Base-by-base conservation (phyloP, 2,329 filamentous ascomycete species). In the Aspergillus sp. region DNA sequence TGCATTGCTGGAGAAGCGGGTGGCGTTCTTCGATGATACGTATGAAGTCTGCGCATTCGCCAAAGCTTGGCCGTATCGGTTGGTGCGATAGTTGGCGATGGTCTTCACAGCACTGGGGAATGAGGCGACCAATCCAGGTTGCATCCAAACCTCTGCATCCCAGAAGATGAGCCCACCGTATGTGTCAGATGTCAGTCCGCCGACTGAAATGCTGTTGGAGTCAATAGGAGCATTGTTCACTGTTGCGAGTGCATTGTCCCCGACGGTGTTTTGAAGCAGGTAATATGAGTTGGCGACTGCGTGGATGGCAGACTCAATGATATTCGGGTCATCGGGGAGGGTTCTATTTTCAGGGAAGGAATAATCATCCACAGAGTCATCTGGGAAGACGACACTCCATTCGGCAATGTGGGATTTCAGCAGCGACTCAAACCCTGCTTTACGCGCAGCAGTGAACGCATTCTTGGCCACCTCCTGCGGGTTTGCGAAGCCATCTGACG, bases 191-290 rank as follows among this genome's bases (percentile, higher is more conserved):
- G 33, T 35, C 11, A 35, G 33, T 7, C 33, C 74, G 79, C 46
- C 82, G 78, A 27, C 78, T 77, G 71, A 74, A 11, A 84, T 61
- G 2, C 81, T 81, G 43, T 79, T 77, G n/a, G 83, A 81, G 5
- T 78, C 75, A 3, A 82, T 67, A 9, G 65, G 56, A 2, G 69
- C 64, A 44, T 73, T 73, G 48, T 72, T 69, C 2, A 71, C 68
- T 27, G 67, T 67, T 7, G 56, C 52, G 7, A 76, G 61, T 5
- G 74, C 73, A 50, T 76, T 75, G 1, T 63, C 57, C 37, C 62
- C 72, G 47, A 73, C 62, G 45, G 45, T 70, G 59, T 56, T 73
- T 61, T 52, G 63, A n/a, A 65, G 56, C 4, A 61, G 33, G 11
- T n/a, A n/a, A 35, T 10, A 10, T 2, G 33, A 10, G 19, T 10